Evolutionary conservation across 1,284 basidiomycete genomes (phyloP), one percentile per base, ranked within the genome.

Genomic region (Pyrrhoderma lamaoense): DNA sequence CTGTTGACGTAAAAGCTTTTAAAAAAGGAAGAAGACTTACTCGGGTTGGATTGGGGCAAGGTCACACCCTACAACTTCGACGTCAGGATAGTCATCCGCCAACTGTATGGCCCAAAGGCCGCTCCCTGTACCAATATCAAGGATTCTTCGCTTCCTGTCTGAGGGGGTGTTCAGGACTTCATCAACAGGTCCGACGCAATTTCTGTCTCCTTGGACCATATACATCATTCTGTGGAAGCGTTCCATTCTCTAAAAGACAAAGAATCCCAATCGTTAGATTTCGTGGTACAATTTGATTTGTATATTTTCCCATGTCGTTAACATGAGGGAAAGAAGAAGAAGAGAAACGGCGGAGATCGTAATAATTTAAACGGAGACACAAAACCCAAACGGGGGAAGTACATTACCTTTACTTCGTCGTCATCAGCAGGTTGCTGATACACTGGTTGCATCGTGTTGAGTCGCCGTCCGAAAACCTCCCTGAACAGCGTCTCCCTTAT

Each of bases 111-210:
- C 77, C 80, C 81, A 84, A 34, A 67, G 63, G 8, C 82, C 81
- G 9, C 71, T 73, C 13, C 81, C 81, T 2, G 81, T 83, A n/a
- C 81, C 81, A 53, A 84, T 66, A 65, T 85, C 81, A 37, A 85
- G 74, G 39, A 84, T 72, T 64, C 66, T 64, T 43, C 63, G 65
- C 45, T 66, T 63, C 23, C 61, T 55, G 9, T 59, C 59, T 51
- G 63, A 59, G 43, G 56, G 62, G 11, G 63, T 60, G 23, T 59
- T 56, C 7, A 85, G 69, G 19, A 73, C 72, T 47, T 77, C 70
- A 49, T 71, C 72, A 11, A 82, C 70, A 22, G 82, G 81, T 2
- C 82, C 82, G 16, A 82, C 67, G 58, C 82, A 82, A 60, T 77
- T 80, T 59, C 70, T 75, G 46, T 79, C 77, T 34, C 66, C 67